These are phyloP conservation scores for Chamaecrista fasciculata DNA, from an alignment of 306 rosid species.

Conservation along the genomic window DNA sequence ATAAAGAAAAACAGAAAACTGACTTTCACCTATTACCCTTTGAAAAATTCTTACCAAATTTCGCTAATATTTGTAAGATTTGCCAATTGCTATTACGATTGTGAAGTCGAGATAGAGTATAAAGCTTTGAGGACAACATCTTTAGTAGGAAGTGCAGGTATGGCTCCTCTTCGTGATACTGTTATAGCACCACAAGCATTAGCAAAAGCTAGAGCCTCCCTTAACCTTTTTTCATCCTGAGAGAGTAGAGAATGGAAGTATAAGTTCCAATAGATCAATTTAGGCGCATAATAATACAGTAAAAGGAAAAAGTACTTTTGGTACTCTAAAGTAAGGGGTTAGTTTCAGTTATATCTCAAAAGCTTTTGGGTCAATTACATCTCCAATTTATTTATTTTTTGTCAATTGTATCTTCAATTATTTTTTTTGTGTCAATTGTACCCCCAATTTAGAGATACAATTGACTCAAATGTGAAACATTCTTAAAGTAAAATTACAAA, in stretches of 20 bases:
- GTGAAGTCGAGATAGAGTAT: not conserved
- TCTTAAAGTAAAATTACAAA: no score
- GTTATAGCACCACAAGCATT: constrained; percentile 39
- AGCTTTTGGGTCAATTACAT: no score
- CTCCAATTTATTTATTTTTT: no score
- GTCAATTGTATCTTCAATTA: no score
- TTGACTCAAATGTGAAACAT: no score
- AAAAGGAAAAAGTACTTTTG: no score
- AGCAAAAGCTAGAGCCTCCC: constrained; percentile 37
- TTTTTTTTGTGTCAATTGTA: no score
- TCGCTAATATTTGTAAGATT: not conserved
- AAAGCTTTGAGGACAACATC: constrained; percentile 19
- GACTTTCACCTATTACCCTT: no score
- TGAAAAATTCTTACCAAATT: not conserved
- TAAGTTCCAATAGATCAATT: not conserved
- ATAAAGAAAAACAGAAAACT: no score
- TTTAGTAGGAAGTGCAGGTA: constrained; percentile 41
- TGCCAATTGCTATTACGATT: not conserved
- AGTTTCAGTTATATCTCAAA: no score
- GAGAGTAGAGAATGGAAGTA: not conserved
- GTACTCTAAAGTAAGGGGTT: no score
- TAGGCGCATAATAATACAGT: not conserved
- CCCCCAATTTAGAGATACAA: no score
- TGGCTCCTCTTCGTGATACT: constrained; percentile 31
- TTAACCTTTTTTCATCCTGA: constrained; percentile 41